Evolutionary conservation across 129 eudicot genomes (phyloP).

Genomic region (Smallanthus sonchifolius): DNA sequence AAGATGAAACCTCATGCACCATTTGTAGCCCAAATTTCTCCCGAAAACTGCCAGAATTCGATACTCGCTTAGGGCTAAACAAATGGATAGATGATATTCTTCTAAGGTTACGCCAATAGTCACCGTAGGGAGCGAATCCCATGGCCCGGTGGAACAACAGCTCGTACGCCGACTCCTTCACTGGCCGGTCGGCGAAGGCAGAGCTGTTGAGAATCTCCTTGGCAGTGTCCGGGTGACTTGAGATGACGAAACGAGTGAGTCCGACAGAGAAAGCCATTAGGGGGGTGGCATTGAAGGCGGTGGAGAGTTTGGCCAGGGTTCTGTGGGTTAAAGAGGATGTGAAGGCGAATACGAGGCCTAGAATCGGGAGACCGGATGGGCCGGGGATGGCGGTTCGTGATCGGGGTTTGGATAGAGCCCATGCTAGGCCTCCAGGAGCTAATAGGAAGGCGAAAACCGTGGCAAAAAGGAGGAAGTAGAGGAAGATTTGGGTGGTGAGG

Average conservation of each 20-base stretch:
- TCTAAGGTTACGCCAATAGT: constrained; percentile 80
- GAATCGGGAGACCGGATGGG: constrained; percentile 63
- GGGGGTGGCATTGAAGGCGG: constrained; percentile 23
- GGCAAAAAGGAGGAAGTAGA: background rate
- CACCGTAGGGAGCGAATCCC: constrained; percentile 95
- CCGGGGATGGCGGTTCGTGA: constrained; percentile 63
- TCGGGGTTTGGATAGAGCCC: constrained; percentile 56
- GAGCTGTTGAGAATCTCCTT: constrained; percentile 62
- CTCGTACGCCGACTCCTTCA: constrained; percentile 83
- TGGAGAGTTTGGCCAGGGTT: constrained; percentile 37
- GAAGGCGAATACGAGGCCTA: constrained; percentile 53
- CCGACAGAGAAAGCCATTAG: constrained; percentile 92
- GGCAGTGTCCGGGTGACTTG: constrained; percentile 71
- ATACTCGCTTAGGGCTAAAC: constrained; percentile 60
- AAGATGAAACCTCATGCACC: constrained; percentile 37
- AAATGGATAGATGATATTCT: constrained; percentile 63
- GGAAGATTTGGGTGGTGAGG: background rate
- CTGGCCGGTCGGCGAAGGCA: constrained; percentile 79
- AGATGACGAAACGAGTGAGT: constrained; percentile 64
- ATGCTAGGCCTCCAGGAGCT: constrained; percentile 84
- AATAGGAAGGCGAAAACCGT: constrained; percentile 54
- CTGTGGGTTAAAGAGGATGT: constrained; percentile 49
- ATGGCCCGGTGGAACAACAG: constrained; percentile 83
- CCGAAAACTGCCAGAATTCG: constrained; percentile 42
- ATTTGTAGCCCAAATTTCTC: constrained; percentile 46